Conservation (phyloP, 495 filamentous ascomycete genomes). For the Penicillium parvum region DNA sequence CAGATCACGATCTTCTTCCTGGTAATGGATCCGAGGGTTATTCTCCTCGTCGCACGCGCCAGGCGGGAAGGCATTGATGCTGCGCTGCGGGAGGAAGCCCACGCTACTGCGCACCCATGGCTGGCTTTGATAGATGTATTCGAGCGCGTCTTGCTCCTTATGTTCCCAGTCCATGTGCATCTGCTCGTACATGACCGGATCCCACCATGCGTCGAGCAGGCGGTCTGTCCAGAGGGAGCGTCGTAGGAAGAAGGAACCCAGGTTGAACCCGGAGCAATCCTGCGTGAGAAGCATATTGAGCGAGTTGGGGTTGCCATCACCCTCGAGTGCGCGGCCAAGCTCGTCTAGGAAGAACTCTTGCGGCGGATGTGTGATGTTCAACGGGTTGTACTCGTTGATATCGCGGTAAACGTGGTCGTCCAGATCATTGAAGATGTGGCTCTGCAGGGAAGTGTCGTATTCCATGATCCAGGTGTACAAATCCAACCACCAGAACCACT, state of each 20-base stretch:
- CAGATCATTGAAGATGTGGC: conserved; percentile 83
- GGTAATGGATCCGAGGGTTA: conserved; percentile 78
- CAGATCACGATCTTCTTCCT: conserved; percentile 81
- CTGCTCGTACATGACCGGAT: conserved; percentile 95
- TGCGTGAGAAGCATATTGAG: conserved; percentile 88
- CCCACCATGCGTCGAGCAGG: conserved; percentile 96
- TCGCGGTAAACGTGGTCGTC: conserved; percentile 79
- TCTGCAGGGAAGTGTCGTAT: conserved; percentile 81
- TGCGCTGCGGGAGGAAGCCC: conserved; percentile 86
- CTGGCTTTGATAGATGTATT: conserved; percentile 86
- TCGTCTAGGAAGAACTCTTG: conserved; percentile 70
- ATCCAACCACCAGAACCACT: conserved; percentile 99
- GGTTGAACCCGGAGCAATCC: conserved; percentile 94
- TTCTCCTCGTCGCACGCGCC: conserved; percentile 80
- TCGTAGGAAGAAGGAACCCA: conserved; percentile 90
- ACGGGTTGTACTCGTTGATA: conserved; percentile 91
- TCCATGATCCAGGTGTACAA: conserved; percentile 99
- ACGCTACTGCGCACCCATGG: conserved; percentile 89
- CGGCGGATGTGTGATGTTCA: conserved; percentile 86
- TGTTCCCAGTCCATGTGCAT: conserved; percentile 99
- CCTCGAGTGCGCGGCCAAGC: conserved; percentile 61
- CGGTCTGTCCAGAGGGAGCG: conserved; percentile 87
- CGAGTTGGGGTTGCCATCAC: conserved; percentile 67
- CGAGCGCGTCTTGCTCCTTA: conserved; percentile 93
- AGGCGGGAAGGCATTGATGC: conserved; percentile 88